Evolutionary conservation across 805 yeast genomes (phyloP).

Genomic region (Suhomyces xylopsoci): DNA sequence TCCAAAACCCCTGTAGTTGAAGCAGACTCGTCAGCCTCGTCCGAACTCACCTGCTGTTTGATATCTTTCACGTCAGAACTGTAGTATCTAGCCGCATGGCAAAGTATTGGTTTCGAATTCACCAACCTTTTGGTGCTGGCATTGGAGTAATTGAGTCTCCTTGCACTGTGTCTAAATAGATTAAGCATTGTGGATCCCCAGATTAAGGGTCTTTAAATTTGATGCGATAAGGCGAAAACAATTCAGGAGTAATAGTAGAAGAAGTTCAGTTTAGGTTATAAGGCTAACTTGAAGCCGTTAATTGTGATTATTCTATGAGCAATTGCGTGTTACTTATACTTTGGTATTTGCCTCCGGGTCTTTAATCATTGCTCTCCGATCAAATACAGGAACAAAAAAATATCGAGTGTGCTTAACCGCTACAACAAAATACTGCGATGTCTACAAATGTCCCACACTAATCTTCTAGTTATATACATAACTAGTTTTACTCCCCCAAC

Average conservation of each 20-base stretch:
- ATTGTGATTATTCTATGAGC: background rate
- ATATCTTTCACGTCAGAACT: conserved; percentile 29
- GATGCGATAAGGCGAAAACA: background rate
- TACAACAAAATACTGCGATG: background rate
- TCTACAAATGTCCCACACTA: conserved; percentile 28
- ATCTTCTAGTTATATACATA: conserved; percentile 19
- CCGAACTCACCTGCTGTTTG: conserved; percentile 28
- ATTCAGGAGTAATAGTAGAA: background rate
- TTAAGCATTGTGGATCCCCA: background rate
- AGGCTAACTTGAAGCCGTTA: background rate
- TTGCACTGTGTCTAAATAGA: background rate
- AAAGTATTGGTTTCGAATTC: background rate
- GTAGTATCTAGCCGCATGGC: conserved; percentile 1
- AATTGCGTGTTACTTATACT: background rate
- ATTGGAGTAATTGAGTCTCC: background rate
- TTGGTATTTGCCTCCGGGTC: background rate
- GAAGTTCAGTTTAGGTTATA: background rate
- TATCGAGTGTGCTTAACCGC: background rate
- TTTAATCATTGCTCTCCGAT: background rate
- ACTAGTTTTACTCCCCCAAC: conserved; percentile 27
- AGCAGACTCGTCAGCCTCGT: conserved; percentile 31
- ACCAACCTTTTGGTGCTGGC: background rate
- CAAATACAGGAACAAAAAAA: background rate
- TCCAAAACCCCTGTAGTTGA: conserved; percentile 42
- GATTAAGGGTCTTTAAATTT: too few species aligned